Conservation (phyloP, 2,329 filamentous ascomycete genomes). For the Sclerotinia subarctica region DNA sequence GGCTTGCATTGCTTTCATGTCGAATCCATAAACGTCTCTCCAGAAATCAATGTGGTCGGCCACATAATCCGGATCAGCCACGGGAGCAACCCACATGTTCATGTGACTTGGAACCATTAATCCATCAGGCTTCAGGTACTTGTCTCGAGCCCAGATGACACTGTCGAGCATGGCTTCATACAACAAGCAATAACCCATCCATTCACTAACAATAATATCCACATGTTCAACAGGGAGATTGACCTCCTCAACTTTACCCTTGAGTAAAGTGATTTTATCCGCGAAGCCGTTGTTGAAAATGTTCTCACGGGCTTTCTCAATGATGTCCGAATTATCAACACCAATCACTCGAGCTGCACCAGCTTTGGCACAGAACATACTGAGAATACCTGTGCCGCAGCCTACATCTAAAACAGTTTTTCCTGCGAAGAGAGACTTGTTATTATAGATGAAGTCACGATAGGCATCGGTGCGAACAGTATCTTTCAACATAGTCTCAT, state of each 20-base stretch:
- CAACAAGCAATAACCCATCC: slow-evolving; percentile 94
- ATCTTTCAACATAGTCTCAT: slow-evolving; percentile 95
- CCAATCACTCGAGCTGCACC: slow-evolving; percentile 84
- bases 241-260: slow-evolving; percentile 87
- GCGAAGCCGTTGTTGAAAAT: slow-evolving; percentile 76
- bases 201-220: slow-evolving; percentile 93
- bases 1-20: slow-evolving; percentile 86
- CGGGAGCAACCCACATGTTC: slow-evolving; percentile 77
- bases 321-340: slow-evolving; percentile 89
- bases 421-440: slow-evolving; percentile 81
- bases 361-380: slow-evolving; percentile 90
- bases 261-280: slow-evolving; percentile 71
- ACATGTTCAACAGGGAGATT: slow-evolving; percentile 73
- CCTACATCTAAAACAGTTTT: slow-evolving; percentile 90
- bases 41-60: slow-evolving; percentile 79
- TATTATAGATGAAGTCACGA: slow-evolving; percentile 89
- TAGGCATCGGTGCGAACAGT: slow-evolving; percentile 84
- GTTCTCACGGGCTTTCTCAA: slow-evolving; percentile 81
- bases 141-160: slow-evolving; percentile 82
- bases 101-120: slow-evolving; percentile 84
- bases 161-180: slow-evolving; percentile 97
- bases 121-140: slow-evolving; percentile 75
- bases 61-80: slow-evolving; percentile 74
- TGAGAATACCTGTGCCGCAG: slow-evolving; percentile 82
- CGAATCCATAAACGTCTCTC: slow-evolving; percentile 90